Evolutionary conservation across 768 basidiomycete species (phyloP).

Genomic region (Hysterangium stoloniferum): DNA sequence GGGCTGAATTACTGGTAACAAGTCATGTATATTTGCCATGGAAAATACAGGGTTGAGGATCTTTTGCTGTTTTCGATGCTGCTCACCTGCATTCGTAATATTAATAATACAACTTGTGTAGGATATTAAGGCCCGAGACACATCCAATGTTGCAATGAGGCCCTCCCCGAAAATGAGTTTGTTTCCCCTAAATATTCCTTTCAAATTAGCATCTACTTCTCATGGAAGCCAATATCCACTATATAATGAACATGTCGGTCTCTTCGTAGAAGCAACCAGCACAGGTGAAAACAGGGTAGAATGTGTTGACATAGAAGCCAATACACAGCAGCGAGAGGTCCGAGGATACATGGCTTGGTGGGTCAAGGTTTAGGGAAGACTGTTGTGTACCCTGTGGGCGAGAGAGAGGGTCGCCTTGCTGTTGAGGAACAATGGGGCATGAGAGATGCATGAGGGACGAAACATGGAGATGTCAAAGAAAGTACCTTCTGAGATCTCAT

Average conservation of each 20-base stretch:
- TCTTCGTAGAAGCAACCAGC: no score
- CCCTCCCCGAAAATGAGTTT: conserved; percentile 41
- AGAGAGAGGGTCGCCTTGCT: no score
- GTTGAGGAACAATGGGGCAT: no score
- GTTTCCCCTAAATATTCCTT: conserved; percentile 28
- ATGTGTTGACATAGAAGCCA: no score
- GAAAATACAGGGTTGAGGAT: conserved; percentile 43
- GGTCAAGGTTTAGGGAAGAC: no score
- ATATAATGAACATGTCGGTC: not conserved
- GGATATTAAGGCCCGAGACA: not conserved
- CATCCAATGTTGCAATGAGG: conserved; percentile 33
- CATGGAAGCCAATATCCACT: not conserved
- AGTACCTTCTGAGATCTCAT: no score
- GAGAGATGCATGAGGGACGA: no score
- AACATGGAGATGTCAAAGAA: no score
- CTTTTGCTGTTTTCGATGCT: conserved; percentile 38
- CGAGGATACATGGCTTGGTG: no score
- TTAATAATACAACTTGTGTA: not conserved
- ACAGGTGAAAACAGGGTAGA: no score
- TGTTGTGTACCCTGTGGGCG: no score
- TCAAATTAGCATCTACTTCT: not conserved
- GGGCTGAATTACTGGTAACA: conserved; percentile 38
- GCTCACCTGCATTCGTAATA: conserved; percentile 24
- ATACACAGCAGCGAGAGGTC: no score
- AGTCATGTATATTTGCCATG: conserved; percentile 33